Evolutionary conservation across 495 filamentous ascomycete species (phyloP).

Genomic region (Paragyromitra xinjiangensis): DNA sequence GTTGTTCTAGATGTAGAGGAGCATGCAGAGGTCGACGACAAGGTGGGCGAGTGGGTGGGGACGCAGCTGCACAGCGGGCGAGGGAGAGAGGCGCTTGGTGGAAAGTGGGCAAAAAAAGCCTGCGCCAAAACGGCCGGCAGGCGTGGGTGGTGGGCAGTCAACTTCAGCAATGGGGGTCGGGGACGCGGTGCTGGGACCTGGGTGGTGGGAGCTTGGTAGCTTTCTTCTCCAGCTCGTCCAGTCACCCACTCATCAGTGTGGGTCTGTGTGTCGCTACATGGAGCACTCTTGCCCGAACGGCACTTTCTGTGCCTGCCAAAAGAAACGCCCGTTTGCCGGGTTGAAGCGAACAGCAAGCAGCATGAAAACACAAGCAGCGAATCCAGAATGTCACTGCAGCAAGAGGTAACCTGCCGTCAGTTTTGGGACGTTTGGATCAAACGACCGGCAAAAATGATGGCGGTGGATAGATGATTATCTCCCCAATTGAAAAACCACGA

Average conservation of each 20-base stretch:
- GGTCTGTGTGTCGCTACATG: slow-evolving; percentile 45
- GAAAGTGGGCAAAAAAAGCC: slow-evolving; percentile 25
- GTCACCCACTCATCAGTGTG: not conserved
- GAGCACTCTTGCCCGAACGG: slow-evolving; percentile 29
- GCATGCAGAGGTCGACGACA: slow-evolving; percentile 28
- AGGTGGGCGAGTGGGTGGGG: slow-evolving; percentile 5
- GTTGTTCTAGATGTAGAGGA: slow-evolving; percentile 42
- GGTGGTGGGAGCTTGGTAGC: slow-evolving; percentile 27
- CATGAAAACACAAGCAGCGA: slow-evolving; percentile 18
- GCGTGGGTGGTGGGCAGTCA: slow-evolving; percentile 4
- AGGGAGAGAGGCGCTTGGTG: slow-evolving; percentile 29
- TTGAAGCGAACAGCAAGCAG: slow-evolving; percentile 22
- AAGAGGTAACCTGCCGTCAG: slow-evolving; percentile 29
- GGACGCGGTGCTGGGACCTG: slow-evolving; percentile 48
- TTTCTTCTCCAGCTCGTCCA: slow-evolving; percentile 12
- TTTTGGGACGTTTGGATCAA: slow-evolving; percentile 22
- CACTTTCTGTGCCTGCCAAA: slow-evolving; percentile 32
- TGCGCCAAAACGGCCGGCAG: slow-evolving; percentile 28
- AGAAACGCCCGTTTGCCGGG: slow-evolving; percentile 44
- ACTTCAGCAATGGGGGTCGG: slow-evolving; percentile 22
- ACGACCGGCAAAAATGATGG: slow-evolving; percentile 25
- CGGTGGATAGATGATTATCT: not conserved
- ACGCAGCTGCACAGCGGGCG: slow-evolving; percentile 34
- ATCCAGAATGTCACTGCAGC: slow-evolving; percentile 21
- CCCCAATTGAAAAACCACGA: slow-evolving; percentile 25